Percentiles rank a stretch among this genome's conserved stretches.
Conservation (phyloP, 2,329 filamentous ascomycete species). For the Chrysosporium keratinophilum region DNA sequence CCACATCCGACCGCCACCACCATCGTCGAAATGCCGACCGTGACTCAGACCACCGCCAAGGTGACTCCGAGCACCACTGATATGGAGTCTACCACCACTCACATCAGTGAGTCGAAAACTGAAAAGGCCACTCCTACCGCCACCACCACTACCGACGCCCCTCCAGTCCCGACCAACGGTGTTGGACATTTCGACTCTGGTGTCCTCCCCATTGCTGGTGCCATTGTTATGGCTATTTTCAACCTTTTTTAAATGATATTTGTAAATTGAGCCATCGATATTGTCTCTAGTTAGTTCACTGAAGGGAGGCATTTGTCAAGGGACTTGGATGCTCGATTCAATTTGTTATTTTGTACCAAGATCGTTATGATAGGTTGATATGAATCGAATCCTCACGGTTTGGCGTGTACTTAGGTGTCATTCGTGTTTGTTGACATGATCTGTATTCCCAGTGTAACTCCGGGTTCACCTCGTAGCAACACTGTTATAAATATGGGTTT, state of each 20-base stretch:
- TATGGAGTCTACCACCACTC: neutral
- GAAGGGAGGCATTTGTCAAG: neutral
- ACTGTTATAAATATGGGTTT: no score
- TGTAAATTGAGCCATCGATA: neutral
- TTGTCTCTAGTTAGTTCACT: neutral
- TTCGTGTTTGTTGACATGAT: neutral
- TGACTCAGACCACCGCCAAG: neutral
- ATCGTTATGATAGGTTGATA: no score
- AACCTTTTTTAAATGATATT: constrained; percentile 7
- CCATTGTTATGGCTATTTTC: constrained; percentile 5
- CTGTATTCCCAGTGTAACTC: neutral
- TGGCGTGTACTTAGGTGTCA: neutral
- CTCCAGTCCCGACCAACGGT: constrained; percentile 6
- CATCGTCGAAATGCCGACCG: neutral
- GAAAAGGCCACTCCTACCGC: neutral
- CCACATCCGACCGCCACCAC: neutral
- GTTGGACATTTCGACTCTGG: neutral
- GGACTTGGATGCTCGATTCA: neutral
- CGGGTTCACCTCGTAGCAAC: no score
- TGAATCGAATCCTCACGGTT: neutral
- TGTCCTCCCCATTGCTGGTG: neutral
- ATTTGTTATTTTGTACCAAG: neutral
- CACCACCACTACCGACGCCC: neutral
- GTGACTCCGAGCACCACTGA: neutral
- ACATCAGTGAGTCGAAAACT: neutral